Evolutionary conservation across 305 asterid species (phyloP).

Genomic region (Fraxinus ornus): DNA sequence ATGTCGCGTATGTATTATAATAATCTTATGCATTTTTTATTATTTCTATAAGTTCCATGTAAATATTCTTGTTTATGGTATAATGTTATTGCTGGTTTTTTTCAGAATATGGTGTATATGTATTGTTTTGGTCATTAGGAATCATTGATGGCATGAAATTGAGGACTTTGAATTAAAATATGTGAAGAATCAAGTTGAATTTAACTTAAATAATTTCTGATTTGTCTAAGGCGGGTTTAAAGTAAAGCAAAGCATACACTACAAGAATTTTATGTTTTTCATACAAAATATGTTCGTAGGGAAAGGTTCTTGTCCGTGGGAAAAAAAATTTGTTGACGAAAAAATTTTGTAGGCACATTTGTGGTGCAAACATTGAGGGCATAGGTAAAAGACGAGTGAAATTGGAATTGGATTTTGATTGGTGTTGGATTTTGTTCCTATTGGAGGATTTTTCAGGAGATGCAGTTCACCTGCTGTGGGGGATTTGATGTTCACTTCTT

Average conservation of each 20-base stretch:
- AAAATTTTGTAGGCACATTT: no score
- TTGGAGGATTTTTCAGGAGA: background rate
- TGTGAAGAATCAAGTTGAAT: background rate
- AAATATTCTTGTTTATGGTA: background rate
- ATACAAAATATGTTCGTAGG: no score
- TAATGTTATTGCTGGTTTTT: background rate
- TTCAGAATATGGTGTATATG: background rate
- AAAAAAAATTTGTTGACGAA: no score
- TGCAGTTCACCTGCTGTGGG: background rate
- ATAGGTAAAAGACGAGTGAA: no score
- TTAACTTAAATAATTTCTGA: background rate
- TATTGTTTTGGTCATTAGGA: background rate
- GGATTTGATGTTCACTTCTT: background rate
- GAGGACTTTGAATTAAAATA: background rate
- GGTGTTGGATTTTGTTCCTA: background rate
- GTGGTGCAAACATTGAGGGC: no score
- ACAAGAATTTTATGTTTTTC: no score
- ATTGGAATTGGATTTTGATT: background rate
- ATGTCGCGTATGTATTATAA: slow-evolving; percentile 66
- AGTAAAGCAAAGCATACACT: background rate
- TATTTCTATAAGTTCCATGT: no score
- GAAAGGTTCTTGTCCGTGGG: no score
- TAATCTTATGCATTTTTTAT: background rate
- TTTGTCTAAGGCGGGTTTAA: background rate
- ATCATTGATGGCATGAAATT: background rate